Evolutionary conservation across 805 yeast species (phyloP), one percentile per base, ranked within the genome.

Genomic region (Candida xyloterini): DNA sequence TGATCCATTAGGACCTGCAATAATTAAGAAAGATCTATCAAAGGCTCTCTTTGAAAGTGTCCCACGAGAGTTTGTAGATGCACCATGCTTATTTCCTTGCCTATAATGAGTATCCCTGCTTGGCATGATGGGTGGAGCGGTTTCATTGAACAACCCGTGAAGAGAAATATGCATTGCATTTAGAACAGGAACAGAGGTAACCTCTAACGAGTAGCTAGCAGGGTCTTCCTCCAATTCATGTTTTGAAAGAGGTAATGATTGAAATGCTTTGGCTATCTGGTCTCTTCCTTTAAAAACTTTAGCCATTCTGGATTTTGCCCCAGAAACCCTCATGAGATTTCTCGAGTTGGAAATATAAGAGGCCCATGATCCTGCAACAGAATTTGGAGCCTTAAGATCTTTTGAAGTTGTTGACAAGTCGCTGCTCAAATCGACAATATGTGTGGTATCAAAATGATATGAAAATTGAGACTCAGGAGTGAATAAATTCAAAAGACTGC

Each of bases 401-500:
- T 26, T 35, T 5, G 28, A 7, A 13, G 10, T 10, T 4, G 40
- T 10, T 11, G 43, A 13, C 16, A 20, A 15, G 4, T 9, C 7
- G 10, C 25, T 23, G 25, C 25, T 23, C n/a, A 11, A 5, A 23
- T 57, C 62, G 0, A 56, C 51, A 16, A 62, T 50, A 31, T 83
- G 82, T 0, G 80, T 66, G 1, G 86, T 68, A 62, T 88, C 95
- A 15, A 82, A 78, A 44, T 85, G 83, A 39, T 84, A 58, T 0
- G 97, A 89, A 53, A 93, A 91, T 56, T 84, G 86, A 0, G 97
- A 87, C 53, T 82, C 84, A 33, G 76, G 75, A 37, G 93, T 87
- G 59, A 93, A 93, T 22, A 93, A 67, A 30, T 74, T 72, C 60
- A 83, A 58, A 34, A 93, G 67, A 41, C 82, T 90, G 8, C 70